Conservation (phyloP, 2,329 filamentous ascomycete genomes). For the Diaporthe aspalathi region DNA sequence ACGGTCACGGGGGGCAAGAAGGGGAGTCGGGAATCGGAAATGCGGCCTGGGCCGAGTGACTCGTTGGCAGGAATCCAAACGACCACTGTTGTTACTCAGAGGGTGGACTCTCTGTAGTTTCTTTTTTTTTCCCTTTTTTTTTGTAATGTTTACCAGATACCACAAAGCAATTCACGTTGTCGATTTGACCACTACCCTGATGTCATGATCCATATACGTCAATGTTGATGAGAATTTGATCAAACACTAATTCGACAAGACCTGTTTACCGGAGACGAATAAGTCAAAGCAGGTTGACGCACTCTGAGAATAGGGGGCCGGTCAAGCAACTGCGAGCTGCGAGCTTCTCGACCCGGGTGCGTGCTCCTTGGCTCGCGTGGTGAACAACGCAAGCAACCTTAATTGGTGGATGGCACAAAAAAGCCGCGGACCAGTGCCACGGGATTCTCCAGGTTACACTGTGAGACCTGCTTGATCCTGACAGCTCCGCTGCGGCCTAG, state of each 20-base stretch:
- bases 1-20: constrained; percentile 36
- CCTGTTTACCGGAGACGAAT: not conserved
- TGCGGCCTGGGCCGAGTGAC: not conserved
- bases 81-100: constrained; percentile 43
- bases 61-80: constrained; percentile 39
- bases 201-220: not conserved
- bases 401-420: not conserved
- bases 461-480: not conserved
- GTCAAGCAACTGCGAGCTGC: too few relatives aligned
- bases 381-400: not conserved
- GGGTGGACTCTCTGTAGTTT: constrained; percentile 36
- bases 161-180: not conserved
- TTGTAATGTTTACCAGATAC: constrained; percentile 20
- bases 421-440: not conserved
- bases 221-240: not conserved
- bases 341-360: not conserved
- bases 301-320: not conserved
- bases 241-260: not conserved
- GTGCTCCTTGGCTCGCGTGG: not conserved
- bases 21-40: constrained; percentile 1
- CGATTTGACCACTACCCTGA: not conserved
- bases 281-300: not conserved
- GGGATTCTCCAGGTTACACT: not conserved
- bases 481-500: not conserved
- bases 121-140: too few relatives aligned